Conservation (phyloP, 1,284 basidiomycete species). For the Boletus semigastroideus region DNA sequence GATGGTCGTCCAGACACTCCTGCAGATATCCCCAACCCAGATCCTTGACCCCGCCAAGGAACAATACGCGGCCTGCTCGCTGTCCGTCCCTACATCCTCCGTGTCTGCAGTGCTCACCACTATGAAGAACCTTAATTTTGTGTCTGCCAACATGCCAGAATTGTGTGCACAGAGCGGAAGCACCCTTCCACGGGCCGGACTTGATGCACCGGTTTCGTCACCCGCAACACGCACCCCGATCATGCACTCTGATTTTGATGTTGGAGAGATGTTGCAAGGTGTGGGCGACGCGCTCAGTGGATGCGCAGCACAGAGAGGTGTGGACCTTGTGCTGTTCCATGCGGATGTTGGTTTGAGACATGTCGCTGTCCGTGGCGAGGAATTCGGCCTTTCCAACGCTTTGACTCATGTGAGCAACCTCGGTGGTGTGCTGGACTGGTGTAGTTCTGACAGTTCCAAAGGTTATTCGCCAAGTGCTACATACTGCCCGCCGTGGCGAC, state of each 20-base stretch:
- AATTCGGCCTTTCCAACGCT: conserved; percentile 77
- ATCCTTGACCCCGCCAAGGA: conserved; percentile 90
- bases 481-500: conserved; percentile 67
- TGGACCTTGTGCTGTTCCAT: conserved; percentile 88
- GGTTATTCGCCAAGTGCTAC: conserved; percentile 84
- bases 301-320: conserved; percentile 75
- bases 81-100: conserved; percentile 82
- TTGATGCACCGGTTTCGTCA: conserved; percentile 20
- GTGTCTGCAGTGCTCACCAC: conserved; percentile 85
- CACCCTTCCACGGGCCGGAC: conserved; percentile 16
- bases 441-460: conserved; percentile 36
- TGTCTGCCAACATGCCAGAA: conserved; percentile 74
- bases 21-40: conserved; percentile 85
- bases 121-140: conserved; percentile 89
- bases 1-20: conserved; percentile 83
- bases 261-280: conserved; percentile 71
- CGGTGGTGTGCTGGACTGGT: conserved; percentile 3
- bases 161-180: conserved; percentile 32
- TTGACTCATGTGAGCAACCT: conserved; percentile 73
- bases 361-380: conserved; percentile 81
- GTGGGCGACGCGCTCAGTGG: conserved; percentile 86
- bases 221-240: conserved; percentile 16
- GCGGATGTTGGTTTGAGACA: conserved; percentile 84
- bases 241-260: conserved; percentile 52
- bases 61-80: conserved; percentile 83